Evolutionary conservation across 2,329 filamentous ascomycete genomes (phyloP), one percentile per base, ranked within the genome.

Genomic region (Trichoderma semiorbis): DNA sequence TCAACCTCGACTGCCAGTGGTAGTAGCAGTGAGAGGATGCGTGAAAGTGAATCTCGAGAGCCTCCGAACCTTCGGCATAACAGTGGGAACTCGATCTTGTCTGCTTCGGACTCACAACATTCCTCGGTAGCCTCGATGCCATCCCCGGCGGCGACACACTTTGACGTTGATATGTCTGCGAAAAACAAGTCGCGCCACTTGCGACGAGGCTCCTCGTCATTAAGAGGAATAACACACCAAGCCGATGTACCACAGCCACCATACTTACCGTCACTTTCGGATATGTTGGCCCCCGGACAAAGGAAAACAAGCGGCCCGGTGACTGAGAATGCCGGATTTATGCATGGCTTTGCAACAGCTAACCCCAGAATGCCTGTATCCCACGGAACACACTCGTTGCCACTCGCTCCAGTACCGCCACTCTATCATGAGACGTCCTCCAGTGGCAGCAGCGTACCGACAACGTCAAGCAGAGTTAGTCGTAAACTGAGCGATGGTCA

Each of bases 21-120:
- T n/a, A 83, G 85, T 65, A 82, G 84, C 24, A 85, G 83, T 32
- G 85, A 87, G 43, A 84, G 84, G 72, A 78, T 83, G 43, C 81
- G 79, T 24, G 85, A 83, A 24, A 87, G 84, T 68, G 86, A 88
- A 69, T 83, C 85, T 57, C 83, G 84, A 66, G 86, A 88, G 69
- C 83, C 84, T 5, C 81, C 83, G 12, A 79, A 78, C 39, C 81
- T 84, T 10, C 83, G 84, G 10, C 83, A 84, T 61, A 84, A 86
- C 72, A 81, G 86, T 60, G 77, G 87, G 57, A 82, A 82, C 57
- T 89, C 87, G 16, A 80, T 82, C 7, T 80, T 82, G 34, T 88
- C 86, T 0, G 78, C 82, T 16, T 78, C 82, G 1, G 85, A 86
- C 55, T 84, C 84, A 0, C 84, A 83, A 32, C 82, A 83, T 55